These are phyloP conservation scores for Chalciporus pseudorubinellus DNA, from an alignment of 768 basidiomycete genomes.

Conservation along the genomic window DNA sequence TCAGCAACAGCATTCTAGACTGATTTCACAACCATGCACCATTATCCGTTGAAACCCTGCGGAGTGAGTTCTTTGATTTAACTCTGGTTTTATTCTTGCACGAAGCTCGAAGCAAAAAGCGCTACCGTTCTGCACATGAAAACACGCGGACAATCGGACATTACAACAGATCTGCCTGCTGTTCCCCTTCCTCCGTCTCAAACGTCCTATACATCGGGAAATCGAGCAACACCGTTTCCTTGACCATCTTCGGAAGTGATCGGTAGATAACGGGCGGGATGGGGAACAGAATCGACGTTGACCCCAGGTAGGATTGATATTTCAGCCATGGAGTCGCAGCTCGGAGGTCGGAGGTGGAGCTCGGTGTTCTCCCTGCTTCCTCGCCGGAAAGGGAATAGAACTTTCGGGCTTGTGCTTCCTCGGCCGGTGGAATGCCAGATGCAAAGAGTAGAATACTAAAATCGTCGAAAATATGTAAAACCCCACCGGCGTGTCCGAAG, in stretches of 20 bases:
- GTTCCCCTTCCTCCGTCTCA: not conserved
- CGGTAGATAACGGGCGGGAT: conserved; percentile 55
- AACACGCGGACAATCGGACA: not conserved
- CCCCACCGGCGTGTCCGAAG: not conserved
- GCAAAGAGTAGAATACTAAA: conserved; percentile 58
- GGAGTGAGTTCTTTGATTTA: too few relatives aligned
- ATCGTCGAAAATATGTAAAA: too few relatives aligned
- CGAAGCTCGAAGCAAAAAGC: too few relatives aligned
- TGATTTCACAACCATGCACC: too few relatives aligned
- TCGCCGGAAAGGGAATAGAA: conserved; percentile 55
- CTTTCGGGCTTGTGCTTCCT: conserved; percentile 61
- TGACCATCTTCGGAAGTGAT: conserved; percentile 49
- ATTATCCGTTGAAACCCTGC: too few relatives aligned
- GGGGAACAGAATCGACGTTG: conserved; percentile 61
- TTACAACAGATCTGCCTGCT: not conserved
- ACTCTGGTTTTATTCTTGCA: too few relatives aligned
- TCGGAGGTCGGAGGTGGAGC: too few relatives aligned
- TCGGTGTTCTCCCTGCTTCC: not conserved
- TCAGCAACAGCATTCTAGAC: too few relatives aligned
- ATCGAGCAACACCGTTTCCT: conserved; percentile 57
- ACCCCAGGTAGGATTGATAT: conserved; percentile 53
- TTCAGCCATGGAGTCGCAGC: conserved; percentile 38
- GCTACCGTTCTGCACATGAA: too few relatives aligned
- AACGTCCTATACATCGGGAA: conserved; percentile 48
- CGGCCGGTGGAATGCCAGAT: conserved; percentile 67